A percentile compares a stretch with the other conserved stretches of the same genome.
phyloP scores from a whole-genome alignment of 2,329 filamentous ascomycete species.

The Penicillium thymicola region DNA sequence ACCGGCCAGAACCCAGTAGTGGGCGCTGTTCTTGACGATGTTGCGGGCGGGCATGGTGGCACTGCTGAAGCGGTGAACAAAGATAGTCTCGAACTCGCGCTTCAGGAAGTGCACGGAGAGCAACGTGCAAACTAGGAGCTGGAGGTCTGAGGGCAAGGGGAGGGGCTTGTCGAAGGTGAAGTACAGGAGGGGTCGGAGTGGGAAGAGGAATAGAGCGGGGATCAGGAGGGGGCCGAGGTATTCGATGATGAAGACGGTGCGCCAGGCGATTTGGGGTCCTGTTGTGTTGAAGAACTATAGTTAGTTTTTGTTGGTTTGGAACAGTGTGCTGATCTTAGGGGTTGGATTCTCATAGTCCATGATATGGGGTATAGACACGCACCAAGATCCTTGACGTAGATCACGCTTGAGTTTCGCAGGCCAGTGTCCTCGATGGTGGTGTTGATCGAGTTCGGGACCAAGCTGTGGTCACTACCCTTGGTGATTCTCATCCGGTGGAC shows the following conservation, averaged over 20 bases:
- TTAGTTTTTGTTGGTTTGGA: constrained; percentile 19
- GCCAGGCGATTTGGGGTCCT: constrained; percentile 90
- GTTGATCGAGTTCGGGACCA: constrained; percentile 53
- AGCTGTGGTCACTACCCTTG: constrained; percentile 60
- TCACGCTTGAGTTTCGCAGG: constrained; percentile 56
- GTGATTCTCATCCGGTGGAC: constrained; percentile 62
- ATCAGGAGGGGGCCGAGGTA: constrained; percentile 90
- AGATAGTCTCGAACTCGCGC: constrained; percentile 90
- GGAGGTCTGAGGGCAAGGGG: constrained; percentile 58
- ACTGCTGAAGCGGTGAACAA: constrained; percentile 90
- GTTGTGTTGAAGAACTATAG: constrained; percentile 1
- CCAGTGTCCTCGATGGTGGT: constrained; percentile 55
- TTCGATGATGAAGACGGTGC: constrained; percentile 90
- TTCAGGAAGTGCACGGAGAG: constrained; percentile 85
- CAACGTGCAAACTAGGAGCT: constrained; percentile 71
- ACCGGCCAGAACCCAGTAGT: constrained; percentile 89
- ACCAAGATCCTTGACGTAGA: constrained; percentile 95
- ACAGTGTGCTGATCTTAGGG: not conserved
- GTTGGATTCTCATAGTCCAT: not conserved
- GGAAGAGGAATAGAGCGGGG: constrained; percentile 69
- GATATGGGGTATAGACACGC: constrained; percentile 31
- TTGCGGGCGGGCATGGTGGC: constrained; percentile 89
- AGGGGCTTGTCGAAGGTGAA: constrained; percentile 47
- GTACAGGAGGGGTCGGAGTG: constrained; percentile 71
- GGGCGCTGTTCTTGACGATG: constrained; percentile 90